These are phyloP conservation scores for Delonix regia DNA, from an alignment of 306 rosid species.

Conservation along the genomic window DNA sequence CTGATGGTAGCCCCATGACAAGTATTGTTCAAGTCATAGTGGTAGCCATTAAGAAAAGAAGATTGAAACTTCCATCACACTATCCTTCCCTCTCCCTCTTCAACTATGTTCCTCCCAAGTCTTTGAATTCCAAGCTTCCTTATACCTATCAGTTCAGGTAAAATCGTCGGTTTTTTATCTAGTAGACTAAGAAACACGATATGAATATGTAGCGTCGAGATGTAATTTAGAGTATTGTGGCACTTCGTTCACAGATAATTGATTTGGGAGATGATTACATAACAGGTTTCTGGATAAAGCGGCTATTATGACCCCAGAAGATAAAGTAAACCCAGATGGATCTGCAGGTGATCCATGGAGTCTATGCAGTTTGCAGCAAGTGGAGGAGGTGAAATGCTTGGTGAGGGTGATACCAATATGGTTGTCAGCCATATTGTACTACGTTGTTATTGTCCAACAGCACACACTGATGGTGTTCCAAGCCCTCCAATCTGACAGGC, in stretches of 20 bases:
- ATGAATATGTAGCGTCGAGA: too few relatives aligned
- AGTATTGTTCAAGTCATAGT: conserved; percentile 73
- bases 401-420: conserved; percentile 76
- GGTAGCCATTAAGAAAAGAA: conserved; percentile 65
- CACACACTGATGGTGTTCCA: conserved; percentile 68
- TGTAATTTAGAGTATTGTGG: too few relatives aligned
- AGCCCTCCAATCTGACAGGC: conserved; percentile 80
- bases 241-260: too few relatives aligned
- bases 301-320: conserved; percentile 59
- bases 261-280: neutral
- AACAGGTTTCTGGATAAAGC: conserved; percentile 77
- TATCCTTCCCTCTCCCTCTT: conserved; percentile 62
- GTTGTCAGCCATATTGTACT: conserved; percentile 52
- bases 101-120: conserved; percentile 51
- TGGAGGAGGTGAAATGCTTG: conserved; percentile 83
- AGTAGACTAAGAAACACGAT: too few relatives aligned
- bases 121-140: conserved; percentile 66
- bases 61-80: conserved; percentile 48
- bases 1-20: conserved; percentile 81
- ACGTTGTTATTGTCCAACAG: conserved; percentile 53
- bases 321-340: conserved; percentile 64
- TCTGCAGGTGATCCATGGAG: conserved; percentile 77
- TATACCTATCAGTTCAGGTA: conserved; percentile 85
- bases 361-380: conserved; percentile 82
- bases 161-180: neutral